A percentile compares a stretch with the other conserved stretches of the same genome.
These are phyloP conservation scores for Plasmopara halstedii DNA, from an alignment of 352 stramenopile genomes.

Conservation along the genomic window DNA sequence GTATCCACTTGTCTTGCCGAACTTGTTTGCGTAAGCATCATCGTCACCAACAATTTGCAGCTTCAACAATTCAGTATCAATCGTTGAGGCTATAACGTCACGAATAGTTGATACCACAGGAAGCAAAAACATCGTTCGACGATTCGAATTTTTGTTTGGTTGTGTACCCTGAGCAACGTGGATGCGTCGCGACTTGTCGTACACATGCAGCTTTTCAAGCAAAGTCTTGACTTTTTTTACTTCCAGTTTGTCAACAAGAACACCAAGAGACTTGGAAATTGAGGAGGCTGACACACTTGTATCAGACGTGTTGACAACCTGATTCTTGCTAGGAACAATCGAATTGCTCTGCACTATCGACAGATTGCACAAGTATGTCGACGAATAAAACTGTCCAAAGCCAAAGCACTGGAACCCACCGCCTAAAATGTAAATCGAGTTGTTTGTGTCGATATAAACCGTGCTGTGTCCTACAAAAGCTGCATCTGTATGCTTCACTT, in stretches of 20 bases:
- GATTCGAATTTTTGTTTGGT: conserved; percentile 6
- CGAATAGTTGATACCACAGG: conserved; percentile 43
- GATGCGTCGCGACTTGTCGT: conserved; percentile 77
- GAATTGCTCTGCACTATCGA: conserved; percentile 13
- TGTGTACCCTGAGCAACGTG: conserved; percentile 20
- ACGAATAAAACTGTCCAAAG: conserved; percentile 77
- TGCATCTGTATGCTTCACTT: conserved; percentile 37
- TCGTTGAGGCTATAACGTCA: conserved; percentile 14
- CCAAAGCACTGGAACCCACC: conserved; percentile 82
- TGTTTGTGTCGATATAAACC: conserved; percentile 39
- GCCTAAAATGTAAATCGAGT: conserved; percentile 44
- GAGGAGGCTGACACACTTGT: not conserved
- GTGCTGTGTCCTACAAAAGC: conserved; percentile 50
- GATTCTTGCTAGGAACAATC: conserved; percentile 2
- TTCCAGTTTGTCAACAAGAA: conserved; percentile 48
- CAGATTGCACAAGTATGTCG: conserved; percentile 45
- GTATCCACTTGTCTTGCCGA: conserved; percentile 53
- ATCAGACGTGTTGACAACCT: conserved; percentile 1
- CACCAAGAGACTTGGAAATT: conserved; percentile 24
- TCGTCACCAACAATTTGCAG: conserved; percentile 43
- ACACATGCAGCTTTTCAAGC: conserved; percentile 48
- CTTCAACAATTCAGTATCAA: conserved; percentile 21
- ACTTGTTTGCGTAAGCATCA: conserved; percentile 69
- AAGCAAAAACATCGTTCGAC: conserved; percentile 43
- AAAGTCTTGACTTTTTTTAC: conserved; percentile 80